Evolutionary conservation across 108 stramenopile species (phyloP).

Genomic region (Chaetoceros tenuissimus): DNA sequence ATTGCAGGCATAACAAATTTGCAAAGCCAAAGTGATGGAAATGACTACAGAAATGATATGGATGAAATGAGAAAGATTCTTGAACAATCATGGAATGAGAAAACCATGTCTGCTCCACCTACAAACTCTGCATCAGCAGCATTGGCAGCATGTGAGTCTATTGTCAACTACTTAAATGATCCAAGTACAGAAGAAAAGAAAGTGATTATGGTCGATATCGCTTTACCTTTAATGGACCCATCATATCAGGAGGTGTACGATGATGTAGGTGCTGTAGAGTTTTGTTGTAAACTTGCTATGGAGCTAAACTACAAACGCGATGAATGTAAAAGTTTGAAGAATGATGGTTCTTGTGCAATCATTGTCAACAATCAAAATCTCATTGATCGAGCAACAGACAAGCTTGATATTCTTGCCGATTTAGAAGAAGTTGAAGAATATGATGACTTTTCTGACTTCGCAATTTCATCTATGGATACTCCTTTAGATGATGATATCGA

Average conservation of each 20-base stretch:
- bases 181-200: too few species aligned
- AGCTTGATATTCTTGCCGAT: slow-evolving; percentile 11
- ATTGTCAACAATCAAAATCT: slow-evolving; percentile 3
- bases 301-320: not conserved
- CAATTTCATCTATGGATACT: slow-evolving; percentile 1
- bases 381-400: not conserved
- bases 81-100: slow-evolving; percentile 47
- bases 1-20: too few species aligned
- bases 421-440: slow-evolving; percentile 2
- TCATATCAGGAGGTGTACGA: slow-evolving; percentile 31
- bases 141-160: slow-evolving; percentile 24
- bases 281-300: slow-evolving; percentile 21
- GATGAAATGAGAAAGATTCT: slow-evolving; percentile 28
- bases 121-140: slow-evolving; percentile 29
- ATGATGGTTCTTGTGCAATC: too few species aligned
- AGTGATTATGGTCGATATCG: slow-evolving; percentile 14
- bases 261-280: slow-evolving; percentile 36
- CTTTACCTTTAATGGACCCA: too few species aligned
- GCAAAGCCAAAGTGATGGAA: too few species aligned
- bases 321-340: not conserved
- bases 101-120: slow-evolving; percentile 42
- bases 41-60: slow-evolving; percentile 6
- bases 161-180: slow-evolving; percentile 15
- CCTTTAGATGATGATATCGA: not conserved
- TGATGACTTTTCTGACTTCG: slow-evolving; percentile 15